Conservation (phyloP, 257 asterid species). For the Sherardia arvensis region DNA sequence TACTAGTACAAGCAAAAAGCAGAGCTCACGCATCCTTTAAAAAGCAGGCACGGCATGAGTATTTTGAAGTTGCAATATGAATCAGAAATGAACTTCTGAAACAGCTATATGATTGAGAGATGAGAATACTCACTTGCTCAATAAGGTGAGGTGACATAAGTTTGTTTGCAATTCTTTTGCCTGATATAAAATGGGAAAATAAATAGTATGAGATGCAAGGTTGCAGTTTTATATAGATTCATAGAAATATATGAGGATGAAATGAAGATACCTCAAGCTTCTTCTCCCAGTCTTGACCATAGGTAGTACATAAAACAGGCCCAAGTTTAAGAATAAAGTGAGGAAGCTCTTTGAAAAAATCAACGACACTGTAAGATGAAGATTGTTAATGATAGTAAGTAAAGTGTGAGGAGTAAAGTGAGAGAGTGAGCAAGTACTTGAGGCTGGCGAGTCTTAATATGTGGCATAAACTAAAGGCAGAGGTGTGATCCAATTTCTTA, state of each 20-base stretch:
- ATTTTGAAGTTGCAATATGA: not conserved
- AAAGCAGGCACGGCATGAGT: too few species aligned
- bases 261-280: conserved; percentile 62
- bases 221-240: not conserved
- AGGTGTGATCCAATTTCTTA: conserved; percentile 39
- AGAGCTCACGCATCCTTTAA: too few species aligned
- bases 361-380: conserved; percentile 46
- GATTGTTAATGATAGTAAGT: not conserved
- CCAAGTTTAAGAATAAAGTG: conserved; percentile 79
- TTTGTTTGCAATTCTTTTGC: conserved; percentile 83
- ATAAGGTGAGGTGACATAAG: conserved; percentile 61
- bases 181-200: conserved; percentile 24
- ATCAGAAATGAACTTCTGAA: not conserved
- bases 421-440: conserved; percentile 29
- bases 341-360: conserved; percentile 76
- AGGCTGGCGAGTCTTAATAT: conserved; percentile 62
- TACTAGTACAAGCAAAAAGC: not conserved
- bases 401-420: not conserved
- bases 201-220: not conserved
- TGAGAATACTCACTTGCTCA: conserved; percentile 70
- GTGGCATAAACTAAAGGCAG: conserved; percentile 53
- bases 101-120: conserved; percentile 3
- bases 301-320: conserved; percentile 47
- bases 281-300: conserved; percentile 85
- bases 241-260: not conserved